Evolutionary conservation across 176 grass and related monocot genomes (phyloP).

Genomic region (Eragrostis nindensis): DNA sequence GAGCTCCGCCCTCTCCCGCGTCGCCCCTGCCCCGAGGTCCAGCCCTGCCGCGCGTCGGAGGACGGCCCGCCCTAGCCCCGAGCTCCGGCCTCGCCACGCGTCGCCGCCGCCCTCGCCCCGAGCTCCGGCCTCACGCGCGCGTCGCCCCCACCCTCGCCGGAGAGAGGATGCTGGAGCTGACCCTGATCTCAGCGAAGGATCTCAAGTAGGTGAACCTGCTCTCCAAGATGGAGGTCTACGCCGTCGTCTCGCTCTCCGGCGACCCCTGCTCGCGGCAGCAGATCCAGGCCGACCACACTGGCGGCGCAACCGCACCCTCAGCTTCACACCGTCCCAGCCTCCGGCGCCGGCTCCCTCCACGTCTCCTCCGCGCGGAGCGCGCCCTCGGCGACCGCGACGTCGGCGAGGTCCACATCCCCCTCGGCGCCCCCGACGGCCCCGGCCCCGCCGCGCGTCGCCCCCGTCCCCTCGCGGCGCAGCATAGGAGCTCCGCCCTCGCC

Average conservation of each 20-base stretch:
- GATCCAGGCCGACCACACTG: slow-evolving; percentile 55
- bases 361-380: slow-evolving; percentile 73
- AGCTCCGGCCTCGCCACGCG: too few species aligned
- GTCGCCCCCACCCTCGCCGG: too few species aligned
- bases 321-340: slow-evolving; percentile 53
- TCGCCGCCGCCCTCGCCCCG: too few species aligned
- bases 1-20: too few species aligned
- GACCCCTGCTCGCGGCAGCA: slow-evolving; percentile 57
- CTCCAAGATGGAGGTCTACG: slow-evolving; percentile 82
- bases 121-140: too few species aligned
- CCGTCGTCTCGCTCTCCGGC: slow-evolving; percentile 66
- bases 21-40: too few species aligned
- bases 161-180: slow-evolving; percentile 67
- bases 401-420: slow-evolving; percentile 80
- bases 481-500: too few species aligned
- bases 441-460: too few species aligned
- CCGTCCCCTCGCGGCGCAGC: too few species aligned
- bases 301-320: slow-evolving; percentile 61
- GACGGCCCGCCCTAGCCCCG: too few species aligned
- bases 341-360: slow-evolving; percentile 30
- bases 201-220: slow-evolving; percentile 81
- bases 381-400: slow-evolving; percentile 77
- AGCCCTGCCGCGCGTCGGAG: too few species aligned
- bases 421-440: slow-evolving; percentile 48
- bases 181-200: slow-evolving; percentile 79